phyloP scores from a whole-genome alignment of 257 asterid genomes.

The Henckelia pumila region DNA sequence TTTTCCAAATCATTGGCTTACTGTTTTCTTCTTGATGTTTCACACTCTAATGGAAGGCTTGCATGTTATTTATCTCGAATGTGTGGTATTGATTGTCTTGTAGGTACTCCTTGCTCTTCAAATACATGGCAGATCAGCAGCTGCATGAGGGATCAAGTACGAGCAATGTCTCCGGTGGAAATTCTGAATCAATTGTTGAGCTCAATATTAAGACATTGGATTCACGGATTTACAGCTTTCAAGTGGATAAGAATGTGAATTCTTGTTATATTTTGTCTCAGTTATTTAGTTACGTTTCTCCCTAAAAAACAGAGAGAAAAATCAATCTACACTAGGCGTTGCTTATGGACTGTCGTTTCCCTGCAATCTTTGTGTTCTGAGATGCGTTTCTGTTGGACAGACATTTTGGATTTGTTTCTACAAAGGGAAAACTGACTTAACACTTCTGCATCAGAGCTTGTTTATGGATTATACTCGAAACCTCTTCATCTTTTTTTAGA shows the following conservation, averaged over 20 bases:
- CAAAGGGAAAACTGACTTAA: not conserved
- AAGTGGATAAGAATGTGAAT: slow-evolving; percentile 34
- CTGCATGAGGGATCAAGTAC: slow-evolving; percentile 50
- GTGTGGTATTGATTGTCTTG: slow-evolving; percentile 19
- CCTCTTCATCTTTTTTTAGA: not conserved
- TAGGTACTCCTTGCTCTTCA: slow-evolving; percentile 26
- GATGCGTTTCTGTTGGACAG: not conserved
- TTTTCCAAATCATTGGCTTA: slow-evolving; percentile 11
- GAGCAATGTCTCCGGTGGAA: slow-evolving; percentile 43
- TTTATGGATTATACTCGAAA: not conserved
- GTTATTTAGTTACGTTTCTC: not conserved
- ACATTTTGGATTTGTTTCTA: not conserved
- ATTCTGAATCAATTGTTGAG: slow-evolving; percentile 58
- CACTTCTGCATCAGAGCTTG: not conserved
- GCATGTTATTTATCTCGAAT: not conserved
- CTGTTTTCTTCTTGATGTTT: slow-evolving; percentile 13
- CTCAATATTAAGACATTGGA: slow-evolving; percentile 88
- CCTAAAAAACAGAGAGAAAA: too few relatives aligned
- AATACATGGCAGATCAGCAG: slow-evolving; percentile 63
- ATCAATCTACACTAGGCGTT: too few relatives aligned
- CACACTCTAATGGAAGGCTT: not conserved
- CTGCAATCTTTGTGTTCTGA: too few relatives aligned
- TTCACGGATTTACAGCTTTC: slow-evolving; percentile 41
- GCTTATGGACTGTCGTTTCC: too few relatives aligned
- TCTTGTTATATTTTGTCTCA: slow-evolving; percentile 9